These are phyloP conservation scores for Gnomoniopsis smithogilvyi DNA, from an alignment of 2,329 filamentous ascomycete genomes.

Conservation along the genomic window DNA sequence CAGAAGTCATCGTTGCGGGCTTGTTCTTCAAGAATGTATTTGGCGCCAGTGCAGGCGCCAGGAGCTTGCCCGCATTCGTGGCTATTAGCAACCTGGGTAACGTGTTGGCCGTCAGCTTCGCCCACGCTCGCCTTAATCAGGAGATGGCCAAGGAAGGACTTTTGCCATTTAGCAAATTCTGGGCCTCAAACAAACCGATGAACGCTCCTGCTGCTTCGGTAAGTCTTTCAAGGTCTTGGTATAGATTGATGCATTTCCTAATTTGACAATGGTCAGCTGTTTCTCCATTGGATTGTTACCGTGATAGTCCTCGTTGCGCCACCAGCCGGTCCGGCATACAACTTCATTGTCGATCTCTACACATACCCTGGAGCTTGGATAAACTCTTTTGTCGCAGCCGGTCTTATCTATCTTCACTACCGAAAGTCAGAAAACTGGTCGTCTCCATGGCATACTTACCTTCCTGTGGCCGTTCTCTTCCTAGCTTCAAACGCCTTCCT, in stretches of 20 bases:
- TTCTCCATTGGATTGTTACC: conserved; percentile 65
- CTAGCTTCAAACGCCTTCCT: conserved; percentile 50
- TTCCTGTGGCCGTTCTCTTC: conserved; percentile 46
- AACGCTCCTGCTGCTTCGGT: conserved; percentile 54
- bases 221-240: not conserved
- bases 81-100: conserved; percentile 57
- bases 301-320: conserved; percentile 64
- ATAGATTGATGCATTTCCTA: not conserved
- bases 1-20: conserved; percentile 58
- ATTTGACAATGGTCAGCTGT: conserved; percentile 31
- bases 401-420: conserved; percentile 50
- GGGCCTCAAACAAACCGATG: conserved; percentile 66
- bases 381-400: conserved; percentile 47
- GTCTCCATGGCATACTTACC: conserved; percentile 48
- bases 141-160: conserved; percentile 70
- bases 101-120: conserved; percentile 59
- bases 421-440: conserved; percentile 49
- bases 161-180: conserved; percentile 62
- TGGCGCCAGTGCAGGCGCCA: conserved; percentile 46
- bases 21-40: conserved; percentile 62
- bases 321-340: conserved; percentile 65
- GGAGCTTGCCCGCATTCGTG: conserved; percentile 49
- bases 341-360: conserved; percentile 59
- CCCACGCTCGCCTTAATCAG: conserved; percentile 57
- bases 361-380: conserved; percentile 54